phyloP scores from a whole-genome alignment of 2,329 filamentous ascomycete species.

The Ophiostoma sp. region DNA sequence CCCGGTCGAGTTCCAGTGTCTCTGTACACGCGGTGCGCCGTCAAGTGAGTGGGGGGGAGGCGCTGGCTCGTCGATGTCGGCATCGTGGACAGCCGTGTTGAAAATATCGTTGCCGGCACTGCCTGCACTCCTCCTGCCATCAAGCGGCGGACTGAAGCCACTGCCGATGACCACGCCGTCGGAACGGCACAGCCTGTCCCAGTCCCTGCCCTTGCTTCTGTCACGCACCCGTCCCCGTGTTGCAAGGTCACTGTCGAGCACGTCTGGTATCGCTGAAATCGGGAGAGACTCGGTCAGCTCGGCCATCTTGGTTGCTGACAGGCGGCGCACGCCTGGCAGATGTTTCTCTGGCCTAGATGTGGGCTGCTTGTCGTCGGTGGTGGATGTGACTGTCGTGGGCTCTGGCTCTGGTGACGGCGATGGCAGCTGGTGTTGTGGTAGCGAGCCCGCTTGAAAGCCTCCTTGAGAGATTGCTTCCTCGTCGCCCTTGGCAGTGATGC shows the following conservation, averaged over 20 bases:
- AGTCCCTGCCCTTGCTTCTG: not conserved
- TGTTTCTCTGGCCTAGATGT: not conserved
- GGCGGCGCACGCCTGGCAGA: not conserved
- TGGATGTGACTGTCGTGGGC: too few relatives aligned
- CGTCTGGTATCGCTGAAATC: not conserved
- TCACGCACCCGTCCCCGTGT: not conserved
- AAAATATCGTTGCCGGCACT: not conserved
- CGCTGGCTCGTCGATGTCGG: not conserved
- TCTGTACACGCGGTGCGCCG: conserved; percentile 9
- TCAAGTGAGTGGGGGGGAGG: not conserved
- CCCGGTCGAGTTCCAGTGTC: conserved; percentile 17
- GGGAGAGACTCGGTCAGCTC: conserved; percentile 2
- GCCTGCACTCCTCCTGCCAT: not conserved
- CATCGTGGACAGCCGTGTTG: not conserved
- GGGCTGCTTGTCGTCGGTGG: not conserved
- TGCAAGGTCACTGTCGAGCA: not conserved
- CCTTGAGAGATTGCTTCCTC: not conserved
- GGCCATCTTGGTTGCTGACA: not conserved
- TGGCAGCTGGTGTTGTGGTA: not conserved
- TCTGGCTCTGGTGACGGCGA: not conserved
- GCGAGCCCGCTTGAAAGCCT: too few relatives aligned
- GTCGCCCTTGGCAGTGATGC: not conserved
- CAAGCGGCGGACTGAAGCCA: not conserved
- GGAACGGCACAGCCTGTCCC: not conserved
- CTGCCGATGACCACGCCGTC: not conserved